phyloP scores from a whole-genome alignment of 345 rosid species.

The Linum tenue region DNA sequence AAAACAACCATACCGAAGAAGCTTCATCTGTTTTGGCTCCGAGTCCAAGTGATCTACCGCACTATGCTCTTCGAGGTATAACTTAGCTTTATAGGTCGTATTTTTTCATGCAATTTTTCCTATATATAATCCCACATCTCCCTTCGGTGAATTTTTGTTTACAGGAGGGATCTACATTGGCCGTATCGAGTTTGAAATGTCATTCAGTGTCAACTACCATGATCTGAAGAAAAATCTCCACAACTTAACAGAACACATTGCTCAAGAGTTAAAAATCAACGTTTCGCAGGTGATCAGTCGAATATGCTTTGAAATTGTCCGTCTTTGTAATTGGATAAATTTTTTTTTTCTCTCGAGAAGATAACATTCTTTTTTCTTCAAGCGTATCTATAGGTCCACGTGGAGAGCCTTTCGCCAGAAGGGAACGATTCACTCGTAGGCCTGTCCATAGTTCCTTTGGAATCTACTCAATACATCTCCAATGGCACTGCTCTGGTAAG shows the following conservation, averaged over 20 bases:
- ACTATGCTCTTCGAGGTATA: slow-evolving; percentile 35
- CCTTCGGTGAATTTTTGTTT: slow-evolving; percentile 14
- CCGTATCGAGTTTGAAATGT: slow-evolving; percentile 52
- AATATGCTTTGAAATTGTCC: not conserved
- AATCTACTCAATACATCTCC: slow-evolving; percentile 40
- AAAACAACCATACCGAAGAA: slow-evolving; percentile 28
- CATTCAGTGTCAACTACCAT: slow-evolving; percentile 36
- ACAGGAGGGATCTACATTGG: slow-evolving; percentile 45
- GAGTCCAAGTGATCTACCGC: slow-evolving; percentile 13
- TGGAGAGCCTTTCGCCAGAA: slow-evolving; percentile 42
- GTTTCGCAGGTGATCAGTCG: slow-evolving; percentile 47
- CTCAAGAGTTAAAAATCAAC: slow-evolving; percentile 46
- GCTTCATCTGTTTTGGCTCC: slow-evolving; percentile 33
- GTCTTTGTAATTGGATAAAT: not conserved
- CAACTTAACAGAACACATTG: slow-evolving; percentile 38
- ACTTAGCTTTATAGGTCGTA: not conserved
- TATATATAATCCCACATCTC: slow-evolving; percentile 1
- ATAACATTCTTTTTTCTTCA: not conserved
- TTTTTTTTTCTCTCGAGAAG: not conserved
- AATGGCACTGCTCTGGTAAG: slow-evolving; percentile 56
- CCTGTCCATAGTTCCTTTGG: slow-evolving; percentile 53
- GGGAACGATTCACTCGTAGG: slow-evolving; percentile 50
- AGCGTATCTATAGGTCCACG: slow-evolving; percentile 46
- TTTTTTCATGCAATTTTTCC: not conserved
- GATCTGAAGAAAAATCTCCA: slow-evolving; percentile 44